A percentile compares a stretch with the other conserved stretches of the same genome.
phyloP scores from a whole-genome alignment of 148 eudicot species.

The Amaranthus cruentus region DNA sequence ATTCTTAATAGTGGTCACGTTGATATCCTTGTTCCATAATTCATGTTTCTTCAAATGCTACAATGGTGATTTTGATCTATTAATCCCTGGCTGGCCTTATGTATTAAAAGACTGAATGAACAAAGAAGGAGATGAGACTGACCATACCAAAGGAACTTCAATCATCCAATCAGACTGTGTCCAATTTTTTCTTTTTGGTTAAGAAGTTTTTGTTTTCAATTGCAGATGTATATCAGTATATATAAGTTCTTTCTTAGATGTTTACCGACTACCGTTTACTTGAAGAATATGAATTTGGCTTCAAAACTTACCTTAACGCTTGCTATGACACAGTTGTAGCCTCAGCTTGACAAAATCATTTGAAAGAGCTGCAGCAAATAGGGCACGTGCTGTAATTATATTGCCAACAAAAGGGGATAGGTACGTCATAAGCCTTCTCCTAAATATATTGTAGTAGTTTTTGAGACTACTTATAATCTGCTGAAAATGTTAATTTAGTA shows the following conservation, averaged over 20 bases:
- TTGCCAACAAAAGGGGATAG: conserved; percentile 81
- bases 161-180: background rate
- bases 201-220: background rate
- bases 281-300: background rate
- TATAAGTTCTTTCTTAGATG: background rate
- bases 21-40: background rate
- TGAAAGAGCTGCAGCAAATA: conserved; percentile 92
- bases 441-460: conserved; percentile 10
- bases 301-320: conserved; percentile 23
- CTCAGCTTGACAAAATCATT: conserved; percentile 80
- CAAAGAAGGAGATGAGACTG: background rate
- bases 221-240: background rate
- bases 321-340: conserved; percentile 63
- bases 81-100: background rate
- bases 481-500: background rate
- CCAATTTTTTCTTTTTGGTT: background rate
- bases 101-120: background rate
- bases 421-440: conserved; percentile 32
- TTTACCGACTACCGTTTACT: background rate
- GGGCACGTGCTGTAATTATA: conserved; percentile 84
- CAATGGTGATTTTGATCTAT: background rate
- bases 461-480: background rate
- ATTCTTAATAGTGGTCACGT: background rate
- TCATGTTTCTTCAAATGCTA: background rate
- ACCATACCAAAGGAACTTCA: background rate